Evolutionary conservation across 108 stramenopile genomes (phyloP).

Genomic region (Conticribra guillardii): DNA sequence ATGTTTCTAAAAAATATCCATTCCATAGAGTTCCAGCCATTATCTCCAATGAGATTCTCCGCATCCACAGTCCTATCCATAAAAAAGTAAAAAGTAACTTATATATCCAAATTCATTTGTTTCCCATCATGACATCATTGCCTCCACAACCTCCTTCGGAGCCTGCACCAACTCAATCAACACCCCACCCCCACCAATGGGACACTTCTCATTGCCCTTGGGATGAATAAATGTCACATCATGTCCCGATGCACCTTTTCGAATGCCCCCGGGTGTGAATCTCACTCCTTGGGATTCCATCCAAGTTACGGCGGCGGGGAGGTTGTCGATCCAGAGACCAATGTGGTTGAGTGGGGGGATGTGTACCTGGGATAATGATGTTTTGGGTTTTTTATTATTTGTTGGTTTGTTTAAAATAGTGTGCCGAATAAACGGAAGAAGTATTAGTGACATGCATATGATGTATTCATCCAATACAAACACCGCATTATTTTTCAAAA

Average conservation of each 20-base stretch:
- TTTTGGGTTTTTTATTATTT: not conserved
- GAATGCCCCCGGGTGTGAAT: conserved; percentile 66
- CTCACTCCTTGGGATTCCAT: conserved; percentile 75
- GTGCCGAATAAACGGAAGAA: too few relatives aligned
- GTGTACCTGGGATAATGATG: conserved; percentile 79
- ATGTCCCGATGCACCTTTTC: conserved; percentile 94
- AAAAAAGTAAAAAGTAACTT: too few relatives aligned
- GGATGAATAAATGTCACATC: conserved; percentile 98
- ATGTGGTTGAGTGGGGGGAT: conserved; percentile 95
- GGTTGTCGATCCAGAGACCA: conserved; percentile 97
- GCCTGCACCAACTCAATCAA: conserved; percentile 98
- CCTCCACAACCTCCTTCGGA: conserved; percentile 86
- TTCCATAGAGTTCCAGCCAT: too few relatives aligned
- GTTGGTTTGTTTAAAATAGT: too few relatives aligned
- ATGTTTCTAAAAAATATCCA: too few relatives aligned
- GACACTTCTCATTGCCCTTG: conserved; percentile 88
- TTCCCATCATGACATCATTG: too few relatives aligned
- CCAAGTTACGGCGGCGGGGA: conserved; percentile 84
- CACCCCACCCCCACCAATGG: conserved; percentile 93
- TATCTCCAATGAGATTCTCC: too few relatives aligned
- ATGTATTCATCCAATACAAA: conserved; percentile 4
- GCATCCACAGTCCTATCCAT: too few relatives aligned
- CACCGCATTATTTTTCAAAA: not conserved
- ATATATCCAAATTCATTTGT: too few relatives aligned
- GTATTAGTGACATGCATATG: too few relatives aligned